phyloP scores from a whole-genome alignment of 805 yeast species.

The Ogataea saltuana region DNA sequence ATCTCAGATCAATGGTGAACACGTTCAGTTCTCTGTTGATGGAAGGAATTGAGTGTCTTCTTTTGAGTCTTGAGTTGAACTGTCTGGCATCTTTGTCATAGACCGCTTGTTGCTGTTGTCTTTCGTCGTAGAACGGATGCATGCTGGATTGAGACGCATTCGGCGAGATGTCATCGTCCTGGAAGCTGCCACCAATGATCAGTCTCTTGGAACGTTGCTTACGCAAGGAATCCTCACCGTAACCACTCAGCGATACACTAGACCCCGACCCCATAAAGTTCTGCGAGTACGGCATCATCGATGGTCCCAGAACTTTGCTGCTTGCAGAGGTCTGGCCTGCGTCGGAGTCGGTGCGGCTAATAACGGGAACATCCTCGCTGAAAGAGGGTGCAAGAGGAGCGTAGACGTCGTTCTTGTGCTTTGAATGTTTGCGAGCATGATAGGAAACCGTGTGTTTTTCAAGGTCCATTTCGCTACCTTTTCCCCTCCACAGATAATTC shows the following conservation, averaged over 20 bases:
- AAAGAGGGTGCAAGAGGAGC: slow-evolving; percentile 5
- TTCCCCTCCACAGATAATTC: slow-evolving; percentile 50
- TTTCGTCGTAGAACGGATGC: slow-evolving; percentile 12
- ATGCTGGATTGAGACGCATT: slow-evolving; percentile 3
- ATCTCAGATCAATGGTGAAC: slow-evolving; percentile 27
- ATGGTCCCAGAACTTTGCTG: slow-evolving; percentile 9
- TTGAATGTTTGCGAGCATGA: slow-evolving; percentile 7
- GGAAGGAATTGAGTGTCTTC: slow-evolving; percentile 45
- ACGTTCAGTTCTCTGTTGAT: slow-evolving; percentile 36
- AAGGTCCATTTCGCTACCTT: slow-evolving; percentile 43
- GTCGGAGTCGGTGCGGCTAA: slow-evolving; percentile 14
- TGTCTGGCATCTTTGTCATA: slow-evolving; percentile 21
- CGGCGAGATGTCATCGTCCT: slow-evolving; percentile 18
- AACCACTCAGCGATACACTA: not conserved
- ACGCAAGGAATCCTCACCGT: slow-evolving; percentile 10
- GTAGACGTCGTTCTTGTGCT: not conserved
- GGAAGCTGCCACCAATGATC: slow-evolving; percentile 28
- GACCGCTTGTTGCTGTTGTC: slow-evolving; percentile 1
- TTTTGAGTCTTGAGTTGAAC: slow-evolving; percentile 29
- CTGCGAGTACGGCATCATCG: slow-evolving; percentile 11
- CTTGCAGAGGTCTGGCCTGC: slow-evolving; percentile 1
- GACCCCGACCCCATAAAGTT: slow-evolving; percentile 1
- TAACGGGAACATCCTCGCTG: slow-evolving; percentile 1
- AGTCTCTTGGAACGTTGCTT: slow-evolving; percentile 24
- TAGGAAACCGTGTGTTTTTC: slow-evolving; percentile 26